Base-by-base conservation (phyloP, 1,284 basidiomycete genomes). In the Fomitopsis pinicola region DNA sequence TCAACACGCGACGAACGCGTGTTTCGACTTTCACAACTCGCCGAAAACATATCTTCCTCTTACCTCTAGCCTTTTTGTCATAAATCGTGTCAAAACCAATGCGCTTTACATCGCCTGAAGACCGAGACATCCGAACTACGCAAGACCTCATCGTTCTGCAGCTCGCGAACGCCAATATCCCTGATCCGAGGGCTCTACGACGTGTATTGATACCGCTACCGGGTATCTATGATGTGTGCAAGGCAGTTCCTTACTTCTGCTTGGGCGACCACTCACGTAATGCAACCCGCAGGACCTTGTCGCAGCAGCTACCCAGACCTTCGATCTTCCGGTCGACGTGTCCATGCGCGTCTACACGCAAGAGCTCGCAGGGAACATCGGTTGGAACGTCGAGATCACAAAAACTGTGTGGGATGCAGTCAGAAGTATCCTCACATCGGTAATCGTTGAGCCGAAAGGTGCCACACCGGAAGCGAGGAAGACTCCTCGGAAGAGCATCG, bases 71-170 rank as follows among this genome's bases (percentile, higher is more conserved):
- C 17, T 10, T n/a, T 35, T n/a, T 5, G 15, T 53, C 17, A 33
- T 8, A 17, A 30, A 10, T 17, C 30, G 5, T 15, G 28, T 14
- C 5, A 6, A 9, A 53, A 6, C 33, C 10, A 4, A 69, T 69
- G 68, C 26, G 66, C 2, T 69, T 69, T 42, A 58, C 48, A 26
- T 67, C 66, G 0, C n/a, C 52, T 2, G 26, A 58, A 9, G 55
- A 66, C 42, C 42, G 61, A 15, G 58, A 60, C 26, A 19, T 48
- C 2, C 58, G 60, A 54, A 62, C 68, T 1, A 50, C 60, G 1
- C 63, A 66, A 33, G 61, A 69, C 17, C 63, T 69, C 15, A 66
- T 69, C 42, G 61, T 69, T 12, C 50, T 69, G 14, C 59, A 62
- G 35, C 61, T 67, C 35, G 65, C 22, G 4, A 50, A 62, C 14